These are phyloP conservation scores for Phytophthora podocarpi DNA, from an alignment of 352 stramenopile genomes.

Conservation along the genomic window DNA sequence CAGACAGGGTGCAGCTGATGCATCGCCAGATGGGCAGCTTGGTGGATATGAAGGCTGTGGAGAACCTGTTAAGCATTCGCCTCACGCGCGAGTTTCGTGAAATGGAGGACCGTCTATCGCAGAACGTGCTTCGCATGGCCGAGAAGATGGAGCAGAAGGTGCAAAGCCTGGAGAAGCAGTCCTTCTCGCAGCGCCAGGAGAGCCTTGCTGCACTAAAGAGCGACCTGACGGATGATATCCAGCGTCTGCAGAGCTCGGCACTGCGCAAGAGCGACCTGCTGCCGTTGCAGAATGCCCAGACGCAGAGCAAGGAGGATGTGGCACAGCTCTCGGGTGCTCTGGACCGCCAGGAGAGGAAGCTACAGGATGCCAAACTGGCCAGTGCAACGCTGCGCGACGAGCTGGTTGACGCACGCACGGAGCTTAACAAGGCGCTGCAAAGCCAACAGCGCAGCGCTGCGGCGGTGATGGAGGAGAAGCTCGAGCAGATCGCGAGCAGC, in stretches of 20 bases:
- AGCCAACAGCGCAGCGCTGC: conserved; percentile 51
- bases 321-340: conserved; percentile 55
- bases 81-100: conserved; percentile 74
- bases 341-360: conserved; percentile 70
- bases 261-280: conserved; percentile 60
- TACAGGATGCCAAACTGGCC: conserved; percentile 56
- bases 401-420: conserved; percentile 51
- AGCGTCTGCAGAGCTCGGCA: conserved; percentile 49
- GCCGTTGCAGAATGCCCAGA: conserved; percentile 59
- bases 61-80: conserved; percentile 67
- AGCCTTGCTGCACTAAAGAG: conserved; percentile 55
- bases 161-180: conserved; percentile 58
- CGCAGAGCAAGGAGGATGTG: conserved; percentile 68
- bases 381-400: conserved; percentile 57
- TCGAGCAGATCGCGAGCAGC: conserved; percentile 44
- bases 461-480: conserved; percentile 57
- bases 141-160: conserved; percentile 79
- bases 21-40: conserved; percentile 57
- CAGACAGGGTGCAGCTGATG: conserved; percentile 56
- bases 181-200: conserved; percentile 55
- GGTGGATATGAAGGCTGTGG: conserved; percentile 68
- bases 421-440: conserved; percentile 63
- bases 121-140: conserved; percentile 60
- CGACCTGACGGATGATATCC: conserved; percentile 63
- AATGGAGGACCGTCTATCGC: conserved; percentile 64